Conservation (phyloP, 2,329 filamentous ascomycete species). For the Amauroascus verrucosus region DNA sequence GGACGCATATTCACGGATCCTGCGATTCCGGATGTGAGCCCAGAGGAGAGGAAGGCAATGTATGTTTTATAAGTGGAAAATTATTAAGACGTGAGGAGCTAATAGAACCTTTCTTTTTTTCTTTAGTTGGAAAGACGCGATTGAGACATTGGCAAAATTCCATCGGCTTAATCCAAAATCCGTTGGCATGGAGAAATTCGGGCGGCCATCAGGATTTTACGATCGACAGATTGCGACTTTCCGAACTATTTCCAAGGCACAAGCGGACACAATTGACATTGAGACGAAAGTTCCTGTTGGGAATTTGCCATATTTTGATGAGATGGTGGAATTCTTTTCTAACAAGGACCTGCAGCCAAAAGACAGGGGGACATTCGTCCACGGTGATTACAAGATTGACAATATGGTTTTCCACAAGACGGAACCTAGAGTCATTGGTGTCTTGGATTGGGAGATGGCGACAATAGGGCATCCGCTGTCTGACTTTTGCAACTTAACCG, state of each 20-base stretch:
- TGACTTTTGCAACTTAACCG: constrained; percentile 69
- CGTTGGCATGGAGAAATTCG: constrained; percentile 63
- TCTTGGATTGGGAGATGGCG: constrained; percentile 97
- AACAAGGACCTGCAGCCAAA: constrained; percentile 59
- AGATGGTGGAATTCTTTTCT: constrained; percentile 68
- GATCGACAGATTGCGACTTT: constrained; percentile 77
- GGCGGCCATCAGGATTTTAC: constrained; percentile 69
- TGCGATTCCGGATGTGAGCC: constrained; percentile 59
- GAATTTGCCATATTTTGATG: constrained; percentile 69
- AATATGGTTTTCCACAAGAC: constrained; percentile 85
- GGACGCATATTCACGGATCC: constrained; percentile 90
- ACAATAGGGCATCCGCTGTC: constrained; percentile 93
- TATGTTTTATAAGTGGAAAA: constrained; percentile 31
- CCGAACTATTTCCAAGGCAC: constrained; percentile 63
- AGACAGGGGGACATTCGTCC: constrained; percentile 70
- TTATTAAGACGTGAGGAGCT: not conserved
- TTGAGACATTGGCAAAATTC: constrained; percentile 72
- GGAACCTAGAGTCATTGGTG: constrained; percentile 77
- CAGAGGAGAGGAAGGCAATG: constrained; percentile 63
- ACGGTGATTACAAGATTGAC: constrained; percentile 95
- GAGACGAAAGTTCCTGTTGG: constrained; percentile 70
- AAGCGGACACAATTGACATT: constrained; percentile 63
- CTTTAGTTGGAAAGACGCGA: constrained; percentile 68
- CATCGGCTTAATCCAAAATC: constrained; percentile 60
- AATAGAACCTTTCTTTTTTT: not conserved